Conservation (phyloP, 257 asterid species). For the Osmanthus fragrans region DNA sequence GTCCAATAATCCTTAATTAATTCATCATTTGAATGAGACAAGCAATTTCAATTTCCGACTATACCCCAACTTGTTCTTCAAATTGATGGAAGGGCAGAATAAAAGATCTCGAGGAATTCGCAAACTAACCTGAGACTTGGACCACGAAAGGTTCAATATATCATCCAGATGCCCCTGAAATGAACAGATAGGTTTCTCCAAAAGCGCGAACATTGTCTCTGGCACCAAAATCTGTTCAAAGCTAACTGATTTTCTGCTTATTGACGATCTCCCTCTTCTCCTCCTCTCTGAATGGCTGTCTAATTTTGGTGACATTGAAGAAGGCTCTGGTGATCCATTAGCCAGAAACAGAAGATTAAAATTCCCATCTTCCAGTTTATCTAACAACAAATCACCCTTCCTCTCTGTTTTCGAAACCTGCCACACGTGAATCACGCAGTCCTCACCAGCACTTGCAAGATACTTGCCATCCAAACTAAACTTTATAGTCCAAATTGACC, state of each 20-base stretch:
- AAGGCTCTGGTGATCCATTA: slow-evolving; percentile 86
- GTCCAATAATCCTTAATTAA: not conserved
- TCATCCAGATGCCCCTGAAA: slow-evolving; percentile 84
- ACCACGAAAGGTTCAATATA: slow-evolving; percentile 96
- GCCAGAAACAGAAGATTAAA: slow-evolving; percentile 61
- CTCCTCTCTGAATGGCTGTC: slow-evolving; percentile 74
- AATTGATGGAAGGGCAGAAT: slow-evolving; percentile 17
- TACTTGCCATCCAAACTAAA: slow-evolving; percentile 96
- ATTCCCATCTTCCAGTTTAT: slow-evolving; percentile 86
- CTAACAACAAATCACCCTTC: slow-evolving; percentile 73
- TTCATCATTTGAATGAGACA: slow-evolving; percentile 12
- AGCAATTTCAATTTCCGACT: not conserved
- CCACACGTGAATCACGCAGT: slow-evolving; percentile 93
- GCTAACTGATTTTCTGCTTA: slow-evolving; percentile 75
- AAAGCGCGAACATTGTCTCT: slow-evolving; percentile 72
- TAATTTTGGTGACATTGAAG: slow-evolving; percentile 66
- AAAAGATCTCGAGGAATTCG: slow-evolving; percentile 2
- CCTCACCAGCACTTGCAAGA: slow-evolving; percentile 99
- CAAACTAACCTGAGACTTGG: slow-evolving; percentile 88
- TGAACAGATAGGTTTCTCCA: slow-evolving; percentile 83
- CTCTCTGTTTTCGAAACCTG: slow-evolving; percentile 81
- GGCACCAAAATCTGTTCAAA: slow-evolving; percentile 85
- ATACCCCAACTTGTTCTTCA: slow-evolving; percentile 8
- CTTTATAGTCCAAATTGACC: slow-evolving; percentile 94
- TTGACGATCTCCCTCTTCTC: slow-evolving; percentile 84